Evolutionary conservation across 305 asterid species (phyloP).

Genomic region (Fraxinus paxiana): DNA sequence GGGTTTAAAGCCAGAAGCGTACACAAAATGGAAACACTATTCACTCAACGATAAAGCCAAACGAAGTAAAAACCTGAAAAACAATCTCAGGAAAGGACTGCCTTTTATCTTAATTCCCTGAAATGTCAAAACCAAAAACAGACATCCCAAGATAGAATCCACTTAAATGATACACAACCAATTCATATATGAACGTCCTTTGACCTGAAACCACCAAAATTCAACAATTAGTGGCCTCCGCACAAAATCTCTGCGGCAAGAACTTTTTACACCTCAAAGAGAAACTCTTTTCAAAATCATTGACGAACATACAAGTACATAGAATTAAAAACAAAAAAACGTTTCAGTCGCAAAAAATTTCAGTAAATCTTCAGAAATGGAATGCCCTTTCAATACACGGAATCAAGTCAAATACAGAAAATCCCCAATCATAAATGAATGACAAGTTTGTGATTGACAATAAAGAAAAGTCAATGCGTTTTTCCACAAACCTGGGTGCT

Average conservation of each 20-base stretch:
- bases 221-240: neutral
- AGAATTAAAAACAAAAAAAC: neutral
- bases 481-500: conserved; percentile 9
- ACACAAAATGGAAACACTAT: neutral
- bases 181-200: neutral
- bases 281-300: neutral
- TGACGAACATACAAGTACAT: neutral
- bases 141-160: neutral
- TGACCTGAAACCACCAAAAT: neutral
- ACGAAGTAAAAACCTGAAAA: neutral
- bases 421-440: conserved; percentile 27
- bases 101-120: neutral
- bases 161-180: neutral
- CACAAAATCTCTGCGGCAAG: neutral
- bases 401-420: conserved; percentile 14
- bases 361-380: neutral
- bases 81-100: neutral
- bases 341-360: conserved; percentile 5
- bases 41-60: conserved; percentile 15
- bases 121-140: neutral
- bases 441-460: neutral
- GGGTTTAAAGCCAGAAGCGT: neutral
- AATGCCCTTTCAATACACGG: neutral
- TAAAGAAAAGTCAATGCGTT: conserved; percentile 21
- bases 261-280: neutral